Percentiles rank a stretch among this genome's conserved stretches.
Evolutionary conservation across 1,284 basidiomycete species (phyloP).

Genomic region (Leccinum subrobustum): DNA sequence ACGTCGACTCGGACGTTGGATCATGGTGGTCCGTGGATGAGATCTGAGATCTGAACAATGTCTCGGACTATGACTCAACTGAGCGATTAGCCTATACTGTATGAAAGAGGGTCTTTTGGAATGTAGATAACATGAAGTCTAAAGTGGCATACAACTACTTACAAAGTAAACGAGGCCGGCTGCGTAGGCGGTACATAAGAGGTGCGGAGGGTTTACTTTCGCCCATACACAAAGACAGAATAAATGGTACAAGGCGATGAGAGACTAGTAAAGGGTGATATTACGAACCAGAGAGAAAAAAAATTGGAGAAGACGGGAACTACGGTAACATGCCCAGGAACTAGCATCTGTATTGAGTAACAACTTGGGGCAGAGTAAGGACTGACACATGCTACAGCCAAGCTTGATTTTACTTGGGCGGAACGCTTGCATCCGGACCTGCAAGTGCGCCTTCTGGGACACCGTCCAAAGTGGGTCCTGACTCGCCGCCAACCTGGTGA

Average conservation of each 20-base stretch:
- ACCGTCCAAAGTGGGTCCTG: conserved; percentile 37
- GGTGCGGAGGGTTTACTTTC: conserved; percentile 9
- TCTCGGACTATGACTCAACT: not conserved
- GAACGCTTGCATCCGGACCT: conserved; percentile 44
- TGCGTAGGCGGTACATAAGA: conserved; percentile 17
- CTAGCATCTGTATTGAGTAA: conserved; percentile 1
- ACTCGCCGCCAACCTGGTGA: conserved; percentile 68
- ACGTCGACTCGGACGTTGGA: conserved; percentile 22
- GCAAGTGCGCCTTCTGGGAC: conserved; percentile 66
- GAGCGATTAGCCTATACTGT: not conserved
- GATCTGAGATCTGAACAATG: too few relatives aligned
- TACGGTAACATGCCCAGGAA: conserved; percentile 18
- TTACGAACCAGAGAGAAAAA: conserved; percentile 16
- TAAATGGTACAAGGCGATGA: conserved; percentile 9
- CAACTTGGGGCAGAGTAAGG: not conserved
- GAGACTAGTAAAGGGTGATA: conserved; percentile 8
- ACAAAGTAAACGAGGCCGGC: not conserved
- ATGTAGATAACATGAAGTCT: conserved; percentile 21
- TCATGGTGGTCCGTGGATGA: conserved; percentile 3
- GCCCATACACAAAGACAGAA: conserved; percentile 6
- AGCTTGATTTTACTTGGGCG: not conserved
- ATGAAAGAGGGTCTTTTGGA: conserved; percentile 1
- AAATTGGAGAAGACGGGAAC: not conserved
- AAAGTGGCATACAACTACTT: conserved; percentile 1
- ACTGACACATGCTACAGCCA: conserved; percentile 17